Evolutionary conservation across 768 basidiomycete genomes (phyloP), one percentile per base, ranked within the genome.

Genomic region (Mycena latifolia): DNA sequence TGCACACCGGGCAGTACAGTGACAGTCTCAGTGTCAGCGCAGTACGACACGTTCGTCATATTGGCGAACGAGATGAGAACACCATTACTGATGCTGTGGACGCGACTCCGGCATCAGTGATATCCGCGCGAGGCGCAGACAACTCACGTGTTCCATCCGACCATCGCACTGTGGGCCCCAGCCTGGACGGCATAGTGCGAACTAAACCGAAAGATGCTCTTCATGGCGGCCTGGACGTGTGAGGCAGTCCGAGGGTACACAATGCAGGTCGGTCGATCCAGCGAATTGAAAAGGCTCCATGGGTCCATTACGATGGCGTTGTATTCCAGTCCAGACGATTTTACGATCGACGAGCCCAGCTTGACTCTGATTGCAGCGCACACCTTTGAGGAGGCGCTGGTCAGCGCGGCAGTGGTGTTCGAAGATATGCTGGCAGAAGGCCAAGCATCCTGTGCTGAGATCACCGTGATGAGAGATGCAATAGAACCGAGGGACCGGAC

Each of bases 1-100:
- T 72, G 77, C 10, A 80, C 72, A 8, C 81, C 81, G 28, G 81
- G 82, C 56, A 82, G 73, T 4, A 84, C 66, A 1, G 77, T 79
- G 41, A 82, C 78, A 5, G 79, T 77, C 46, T 79, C 80, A 12
- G 65, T 77, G 7, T 47, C 57, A 28, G 73, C 56, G 55, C 82
- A 69, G 65, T 82, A 84, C 33, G 78, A 76, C 1, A 61, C 46
- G 28, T 31, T 59, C 11, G 27, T 18, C 66, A 84, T 84, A 41
- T 77, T 67, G 25, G 75, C 69, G 62, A 83, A 82, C 41, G 71
- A 74, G 50, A 84, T 80, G 12, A 82, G 41, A n/a, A 83, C 73
- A 10, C 81, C 81, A 41, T 77, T 76, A 18, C 77, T 67, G 47
- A 82, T 76, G 55, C 82, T 83, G 61, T 22, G 22, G 22, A n/a